Evolutionary conservation across 768 basidiomycete genomes (phyloP), one percentile per base, ranked within the genome.

Genomic region (Cubamyces lactineus): DNA sequence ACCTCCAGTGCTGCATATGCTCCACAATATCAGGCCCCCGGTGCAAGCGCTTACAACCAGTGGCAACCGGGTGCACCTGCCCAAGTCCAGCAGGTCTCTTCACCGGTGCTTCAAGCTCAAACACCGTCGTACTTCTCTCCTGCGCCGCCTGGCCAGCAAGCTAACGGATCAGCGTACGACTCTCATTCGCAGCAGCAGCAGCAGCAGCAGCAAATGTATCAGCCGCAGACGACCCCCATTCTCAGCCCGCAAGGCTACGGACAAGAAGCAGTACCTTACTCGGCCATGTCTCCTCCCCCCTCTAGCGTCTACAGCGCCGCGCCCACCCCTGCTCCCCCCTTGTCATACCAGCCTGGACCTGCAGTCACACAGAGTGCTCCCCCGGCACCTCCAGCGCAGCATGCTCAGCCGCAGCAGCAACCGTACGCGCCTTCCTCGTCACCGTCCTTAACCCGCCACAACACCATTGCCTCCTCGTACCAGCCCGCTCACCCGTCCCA

Each of bases 1-100:
- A 21, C 57, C 28, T 67, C 24, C 50, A 71, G 78, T 38, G 67
- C 77, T 41, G 76, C 69, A n/a, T 71, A 72, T 42, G 57, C 66
- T 24, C 53, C 71, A 3, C 68, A 64, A 41, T 72, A 69, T 49
- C 67, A 67, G 24, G 30, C 60, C 17, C 46, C 43, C 16, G 40
- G 61, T 13, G 60, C 41, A 1, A 23, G 57, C 5, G 9, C 48
- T 9, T 67, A 70, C 51, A 48, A 49, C 21, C 68, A 68, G 38
- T 72, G 71, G 71, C 59, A 63, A 23, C 48, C 65, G 6, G 55
- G 24, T 0, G 30, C 57, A 2, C 59, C 59, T 16, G 16, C 61
- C 0, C 58, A 50, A 21, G 65, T 62, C 53, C 58, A 55, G 17
- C 63, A 62, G 45, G 43, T 58, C 50, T 16, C 57, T 39, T 52